Evolutionary conservation across 352 stramenopile species (phyloP).

Genomic region (Phytophthora cactorum): DNA sequence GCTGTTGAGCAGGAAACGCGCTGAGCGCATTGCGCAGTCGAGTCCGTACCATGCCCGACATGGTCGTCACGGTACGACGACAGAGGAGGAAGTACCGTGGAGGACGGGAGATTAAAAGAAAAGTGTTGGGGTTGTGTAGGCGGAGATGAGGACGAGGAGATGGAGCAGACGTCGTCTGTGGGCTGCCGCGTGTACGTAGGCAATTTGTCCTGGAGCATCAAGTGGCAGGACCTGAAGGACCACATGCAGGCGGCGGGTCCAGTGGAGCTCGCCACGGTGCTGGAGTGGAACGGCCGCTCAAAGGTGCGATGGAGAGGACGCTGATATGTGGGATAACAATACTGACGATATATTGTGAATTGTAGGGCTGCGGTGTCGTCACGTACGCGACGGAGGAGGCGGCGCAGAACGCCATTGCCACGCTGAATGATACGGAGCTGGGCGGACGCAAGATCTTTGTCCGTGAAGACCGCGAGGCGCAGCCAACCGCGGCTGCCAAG

Average conservation of each 20-base stretch:
- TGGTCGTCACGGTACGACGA: conserved; percentile 31
- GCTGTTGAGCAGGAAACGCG: conserved; percentile 56
- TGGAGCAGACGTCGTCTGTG: conserved; percentile 29
- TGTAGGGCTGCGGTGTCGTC: conserved; percentile 94
- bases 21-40: conserved; percentile 62
- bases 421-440: conserved; percentile 92
- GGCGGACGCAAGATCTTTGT: conserved; percentile 94
- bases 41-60: conserved; percentile 55
- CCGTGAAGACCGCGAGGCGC: conserved; percentile 91
- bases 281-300: conserved; percentile 73
- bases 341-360: conserved; percentile 8
- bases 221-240: conserved; percentile 84
- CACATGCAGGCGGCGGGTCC: conserved; percentile 78
- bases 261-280: conserved; percentile 69
- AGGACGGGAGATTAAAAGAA: background rate
- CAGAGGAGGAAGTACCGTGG: background rate
- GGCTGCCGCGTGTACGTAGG: conserved; percentile 81
- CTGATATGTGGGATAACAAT: background rate
- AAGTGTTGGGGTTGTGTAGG: conserved; percentile 15
- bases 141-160: conserved; percentile 32
- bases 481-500: conserved; percentile 23
- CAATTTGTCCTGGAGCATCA: conserved; percentile 87
- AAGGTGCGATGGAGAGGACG: conserved; percentile 53
- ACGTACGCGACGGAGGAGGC: conserved; percentile 88
- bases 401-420: conserved; percentile 85